Evolutionary conservation across 257 asterid genomes (phyloP), one percentile per base, ranked within the genome.

Genomic region (Solanum peruvianum): DNA sequence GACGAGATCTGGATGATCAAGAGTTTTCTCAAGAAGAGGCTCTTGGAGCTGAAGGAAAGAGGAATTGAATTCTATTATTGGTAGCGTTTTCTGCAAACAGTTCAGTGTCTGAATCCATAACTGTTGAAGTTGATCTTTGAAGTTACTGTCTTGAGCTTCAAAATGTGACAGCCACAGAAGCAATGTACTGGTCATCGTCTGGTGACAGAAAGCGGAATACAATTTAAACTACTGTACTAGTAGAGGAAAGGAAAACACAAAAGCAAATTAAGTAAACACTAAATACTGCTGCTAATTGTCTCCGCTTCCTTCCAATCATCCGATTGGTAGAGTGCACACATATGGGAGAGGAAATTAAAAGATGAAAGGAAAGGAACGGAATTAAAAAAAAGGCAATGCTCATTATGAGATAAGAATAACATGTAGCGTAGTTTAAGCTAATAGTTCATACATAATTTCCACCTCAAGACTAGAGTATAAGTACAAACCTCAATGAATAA

Each of bases 11-110:
- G 92, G 94, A 87, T 94, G 98, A 78, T 93, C 92, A 6, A 94
- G 95, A 87, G 97, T 89, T 90, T 52, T 92, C 87, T 89, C 95
- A 25, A 95, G 96, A 89, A 93, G 94, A 78, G 90, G 92, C 56
- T 83, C 91, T 86, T 91, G 97, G 88, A 90, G 87, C 85, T 84
- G 88, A 82, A 94, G 98, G 90, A 92, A 92, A 11, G 92, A 86
- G 37, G 96, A 93, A 87, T 93, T 87, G 62, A 94, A 95, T 83
- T 87, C 88, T 56, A 90, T 67, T 76, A 94, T 69, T 77, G 96
- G 95, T 87, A 62, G 89, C 89, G 91, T 87, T 88, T 85, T 95
- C 89, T 82, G 93, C 92, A 96, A 84, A 82, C 88, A 37, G 86
- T 88, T 89, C 71, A 96, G 93, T 69, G 92, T 89, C 89, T 89